These are phyloP conservation scores for Suaeda aralocaspica DNA, from an alignment of 148 eudicot species.

Conservation along the genomic window DNA sequence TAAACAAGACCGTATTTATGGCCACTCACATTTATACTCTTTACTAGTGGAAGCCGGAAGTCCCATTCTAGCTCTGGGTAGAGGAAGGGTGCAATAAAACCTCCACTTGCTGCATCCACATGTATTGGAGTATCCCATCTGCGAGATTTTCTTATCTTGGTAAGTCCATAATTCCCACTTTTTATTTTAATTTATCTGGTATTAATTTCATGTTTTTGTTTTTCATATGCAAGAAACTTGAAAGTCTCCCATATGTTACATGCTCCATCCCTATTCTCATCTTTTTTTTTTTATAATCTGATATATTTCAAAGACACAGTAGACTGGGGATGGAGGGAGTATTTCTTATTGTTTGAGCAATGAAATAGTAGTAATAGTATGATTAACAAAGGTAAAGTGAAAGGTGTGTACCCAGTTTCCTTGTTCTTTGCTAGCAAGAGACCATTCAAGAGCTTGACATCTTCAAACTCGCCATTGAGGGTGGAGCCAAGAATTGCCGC, in stretches of 20 bases:
- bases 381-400: background rate
- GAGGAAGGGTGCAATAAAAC: constrained; percentile 37
- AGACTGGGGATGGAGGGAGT: background rate
- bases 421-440: constrained; percentile 4
- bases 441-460: constrained; percentile 5
- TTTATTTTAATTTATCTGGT: background rate
- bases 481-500: constrained; percentile 6
- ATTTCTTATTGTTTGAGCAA: background rate
- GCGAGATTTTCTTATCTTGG: background rate
- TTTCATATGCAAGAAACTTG: background rate
- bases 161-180: background rate
- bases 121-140: constrained; percentile 43
- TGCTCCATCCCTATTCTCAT: too few relatives aligned
- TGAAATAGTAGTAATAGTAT: background rate
- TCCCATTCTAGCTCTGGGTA: constrained; percentile 43
- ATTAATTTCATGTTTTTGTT: background rate
- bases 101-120: constrained; percentile 44
- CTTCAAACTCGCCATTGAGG: constrained; percentile 12
- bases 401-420: background rate
- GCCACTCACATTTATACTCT: constrained; percentile 41
- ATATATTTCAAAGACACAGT: background rate
- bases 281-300: too few relatives aligned
- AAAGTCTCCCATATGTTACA: too few relatives aligned
- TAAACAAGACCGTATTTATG: constrained; percentile 41
- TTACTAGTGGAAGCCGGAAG: constrained; percentile 36